Conservation (phyloP, 768 basidiomycete genomes). For the Suillus bovinus region DNA sequence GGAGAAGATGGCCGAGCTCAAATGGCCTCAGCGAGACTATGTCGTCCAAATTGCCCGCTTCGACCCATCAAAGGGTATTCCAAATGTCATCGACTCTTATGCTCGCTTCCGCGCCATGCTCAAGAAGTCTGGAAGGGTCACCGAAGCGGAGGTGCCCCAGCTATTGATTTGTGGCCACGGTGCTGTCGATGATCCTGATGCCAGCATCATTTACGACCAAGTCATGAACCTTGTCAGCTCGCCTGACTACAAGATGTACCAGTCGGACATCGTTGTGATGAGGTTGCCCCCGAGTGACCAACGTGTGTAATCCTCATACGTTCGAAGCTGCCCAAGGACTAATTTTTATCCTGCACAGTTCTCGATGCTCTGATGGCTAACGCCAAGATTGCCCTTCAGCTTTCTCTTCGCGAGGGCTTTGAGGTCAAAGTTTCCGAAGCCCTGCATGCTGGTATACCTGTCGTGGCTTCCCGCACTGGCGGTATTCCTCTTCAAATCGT, state of each 20-base stretch:
- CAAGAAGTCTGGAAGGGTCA: constrained; percentile 40
- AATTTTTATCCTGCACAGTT: constrained; percentile 41
- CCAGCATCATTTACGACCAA: constrained; percentile 87
- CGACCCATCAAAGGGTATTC: constrained; percentile 85
- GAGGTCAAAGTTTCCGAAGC: constrained; percentile 97
- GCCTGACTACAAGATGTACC: constrained; percentile 51
- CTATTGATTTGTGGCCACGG: constrained; percentile 87
- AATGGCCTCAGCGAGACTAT: constrained; percentile 83
- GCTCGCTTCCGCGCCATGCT: constrained; percentile 76
- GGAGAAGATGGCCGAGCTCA: constrained; percentile 79
- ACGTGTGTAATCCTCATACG: constrained; percentile 44
- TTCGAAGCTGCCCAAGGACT: constrained; percentile 1
- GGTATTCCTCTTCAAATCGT: constrained; percentile 93
- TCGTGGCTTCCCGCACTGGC: constrained; percentile 83
- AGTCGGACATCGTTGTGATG: constrained; percentile 74
- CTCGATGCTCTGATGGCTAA: constrained; percentile 90
- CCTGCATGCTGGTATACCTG: constrained; percentile 86
- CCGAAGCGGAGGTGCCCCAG: constrained; percentile 62
- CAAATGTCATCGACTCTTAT: constrained; percentile 86
- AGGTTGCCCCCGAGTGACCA: constrained; percentile 82
- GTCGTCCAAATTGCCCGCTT: constrained; percentile 93
- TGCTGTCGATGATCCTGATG: constrained; percentile 93
- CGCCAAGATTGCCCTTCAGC: constrained; percentile 85
- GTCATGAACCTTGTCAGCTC: constrained; percentile 60
- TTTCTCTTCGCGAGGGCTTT: constrained; percentile 93